Evolutionary conservation across 257 asterid genomes (phyloP).

Genomic region (Solanum clarkiae): DNA sequence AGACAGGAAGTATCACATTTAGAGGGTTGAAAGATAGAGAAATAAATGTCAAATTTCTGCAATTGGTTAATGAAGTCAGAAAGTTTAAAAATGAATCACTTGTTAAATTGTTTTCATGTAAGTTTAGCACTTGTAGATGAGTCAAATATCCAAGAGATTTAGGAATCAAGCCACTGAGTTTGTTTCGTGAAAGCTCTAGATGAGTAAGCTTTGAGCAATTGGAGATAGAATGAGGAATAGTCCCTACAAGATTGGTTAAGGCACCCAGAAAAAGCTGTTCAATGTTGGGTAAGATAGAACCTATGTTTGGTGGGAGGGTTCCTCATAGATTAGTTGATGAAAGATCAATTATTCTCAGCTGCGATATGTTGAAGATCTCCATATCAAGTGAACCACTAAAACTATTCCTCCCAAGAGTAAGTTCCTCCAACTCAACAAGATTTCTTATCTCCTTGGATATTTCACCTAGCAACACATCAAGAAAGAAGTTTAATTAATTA

Average conservation of each 20-base stretch:
- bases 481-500: no score
- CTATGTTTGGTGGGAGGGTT: not conserved
- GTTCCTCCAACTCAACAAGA: not conserved
- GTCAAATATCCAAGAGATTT: no score
- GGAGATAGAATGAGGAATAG: not conserved
- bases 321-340: not conserved
- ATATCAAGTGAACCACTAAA: not conserved
- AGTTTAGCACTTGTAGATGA: no score
- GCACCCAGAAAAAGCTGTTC: not conserved
- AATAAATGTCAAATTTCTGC: no score
- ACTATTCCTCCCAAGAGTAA: accelerated
- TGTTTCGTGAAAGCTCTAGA: not conserved
- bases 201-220: not conserved
- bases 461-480: no score
- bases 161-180: no score
- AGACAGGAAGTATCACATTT: not conserved
- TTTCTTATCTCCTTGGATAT: no score
- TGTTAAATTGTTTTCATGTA: no score
- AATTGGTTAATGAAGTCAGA: not conserved
- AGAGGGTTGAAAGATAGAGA: no score
- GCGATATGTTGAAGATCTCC: not conserved
- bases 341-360: accelerated
- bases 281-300: not conserved
- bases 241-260: not conserved
- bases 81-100: not conserved